Conservation (phyloP, 2,329 filamentous ascomycete species). For the Rhinocladiella similis region DNA sequence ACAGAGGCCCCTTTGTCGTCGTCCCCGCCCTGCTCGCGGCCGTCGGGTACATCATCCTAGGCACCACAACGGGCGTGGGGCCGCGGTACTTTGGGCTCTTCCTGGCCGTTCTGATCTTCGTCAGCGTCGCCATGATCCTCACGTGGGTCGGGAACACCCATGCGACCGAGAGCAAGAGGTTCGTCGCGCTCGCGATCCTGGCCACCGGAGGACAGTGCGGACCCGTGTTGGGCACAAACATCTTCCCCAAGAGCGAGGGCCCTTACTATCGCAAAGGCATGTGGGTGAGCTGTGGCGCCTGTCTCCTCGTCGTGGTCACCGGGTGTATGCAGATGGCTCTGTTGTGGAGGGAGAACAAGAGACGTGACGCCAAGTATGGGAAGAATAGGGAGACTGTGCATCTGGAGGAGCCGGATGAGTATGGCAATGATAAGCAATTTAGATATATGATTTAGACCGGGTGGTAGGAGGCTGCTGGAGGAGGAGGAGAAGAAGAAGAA, state of each 20-base stretch:
- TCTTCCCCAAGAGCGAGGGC: constrained; percentile 35
- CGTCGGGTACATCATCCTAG: constrained; percentile 66
- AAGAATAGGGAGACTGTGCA: constrained; percentile 17
- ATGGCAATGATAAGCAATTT: constrained; percentile 20
- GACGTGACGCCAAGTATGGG: constrained; percentile 19
- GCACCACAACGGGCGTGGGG: constrained; percentile 52
- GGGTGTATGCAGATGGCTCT: constrained; percentile 17
- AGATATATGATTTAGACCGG: constrained; percentile 12
- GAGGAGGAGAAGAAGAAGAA: neutral
- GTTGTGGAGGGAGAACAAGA: constrained; percentile 14
- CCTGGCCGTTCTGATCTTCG: constrained; percentile 64
- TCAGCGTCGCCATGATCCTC: constrained; percentile 68
- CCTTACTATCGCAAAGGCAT: constrained; percentile 39
- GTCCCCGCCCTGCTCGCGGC: constrained; percentile 58
- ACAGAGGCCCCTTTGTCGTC: constrained; percentile 63
- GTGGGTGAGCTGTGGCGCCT: constrained; percentile 38
- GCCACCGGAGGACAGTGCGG: constrained; percentile 83
- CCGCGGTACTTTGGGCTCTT: constrained; percentile 56
- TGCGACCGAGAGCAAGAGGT: constrained; percentile 24
- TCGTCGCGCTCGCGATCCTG: constrained; percentile 54
- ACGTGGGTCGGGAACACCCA: constrained; percentile 61
- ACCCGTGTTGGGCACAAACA: constrained; percentile 67
- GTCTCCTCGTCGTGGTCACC: constrained; percentile 26
- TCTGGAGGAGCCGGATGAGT: constrained; percentile 10
- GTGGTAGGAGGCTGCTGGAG: neutral